Evolutionary conservation across 352 stramenopile species (phyloP).

Genomic region (Phytophthora sojae): DNA sequence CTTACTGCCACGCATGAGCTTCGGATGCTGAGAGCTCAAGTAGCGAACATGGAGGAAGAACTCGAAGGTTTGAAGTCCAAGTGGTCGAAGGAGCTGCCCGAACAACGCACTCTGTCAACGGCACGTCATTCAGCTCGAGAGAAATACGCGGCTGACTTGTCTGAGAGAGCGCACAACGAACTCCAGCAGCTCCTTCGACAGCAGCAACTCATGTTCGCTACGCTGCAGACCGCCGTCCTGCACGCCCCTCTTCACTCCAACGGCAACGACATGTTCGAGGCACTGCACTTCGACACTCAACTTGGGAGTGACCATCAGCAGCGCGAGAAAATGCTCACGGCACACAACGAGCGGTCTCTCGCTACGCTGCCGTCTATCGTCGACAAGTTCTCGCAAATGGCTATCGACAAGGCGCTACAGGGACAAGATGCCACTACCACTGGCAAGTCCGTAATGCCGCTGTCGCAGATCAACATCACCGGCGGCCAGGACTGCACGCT

Average conservation of each 20-base stretch:
- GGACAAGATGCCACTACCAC: slow-evolving; percentile 8
- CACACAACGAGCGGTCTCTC: slow-evolving; percentile 36
- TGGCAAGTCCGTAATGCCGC: slow-evolving; percentile 24
- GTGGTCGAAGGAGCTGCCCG: slow-evolving; percentile 29
- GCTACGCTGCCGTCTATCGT: slow-evolving; percentile 34
- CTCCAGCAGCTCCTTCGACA: slow-evolving; percentile 40
- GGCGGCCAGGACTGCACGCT: slow-evolving; percentile 38
- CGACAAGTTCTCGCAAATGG: slow-evolving; percentile 29
- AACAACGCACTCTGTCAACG: slow-evolving; percentile 18
- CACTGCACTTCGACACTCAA: slow-evolving; percentile 43
- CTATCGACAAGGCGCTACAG: slow-evolving; percentile 25
- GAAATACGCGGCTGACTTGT: slow-evolving; percentile 24
- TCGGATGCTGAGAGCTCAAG: slow-evolving; percentile 37
- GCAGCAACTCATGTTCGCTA: slow-evolving; percentile 46
- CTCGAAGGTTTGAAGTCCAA: slow-evolving; percentile 33
- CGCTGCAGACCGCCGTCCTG: slow-evolving; percentile 39
- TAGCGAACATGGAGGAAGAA: slow-evolving; percentile 40
- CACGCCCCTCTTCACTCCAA: slow-evolving; percentile 40
- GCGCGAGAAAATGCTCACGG: slow-evolving; percentile 27
- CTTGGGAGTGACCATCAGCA: slow-evolving; percentile 20
- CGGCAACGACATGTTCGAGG: slow-evolving; percentile 33
- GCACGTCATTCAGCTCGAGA: slow-evolving; percentile 27
- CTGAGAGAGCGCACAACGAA: slow-evolving; percentile 22
- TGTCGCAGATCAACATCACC: slow-evolving; percentile 43
- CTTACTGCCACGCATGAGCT: slow-evolving; percentile 40